Percentiles rank a stretch among this genome's conserved stretches.
These are phyloP conservation scores for Stevia rebaudiana DNA, from an alignment of 140 eudicot genomes.

Conservation along the genomic window DNA sequence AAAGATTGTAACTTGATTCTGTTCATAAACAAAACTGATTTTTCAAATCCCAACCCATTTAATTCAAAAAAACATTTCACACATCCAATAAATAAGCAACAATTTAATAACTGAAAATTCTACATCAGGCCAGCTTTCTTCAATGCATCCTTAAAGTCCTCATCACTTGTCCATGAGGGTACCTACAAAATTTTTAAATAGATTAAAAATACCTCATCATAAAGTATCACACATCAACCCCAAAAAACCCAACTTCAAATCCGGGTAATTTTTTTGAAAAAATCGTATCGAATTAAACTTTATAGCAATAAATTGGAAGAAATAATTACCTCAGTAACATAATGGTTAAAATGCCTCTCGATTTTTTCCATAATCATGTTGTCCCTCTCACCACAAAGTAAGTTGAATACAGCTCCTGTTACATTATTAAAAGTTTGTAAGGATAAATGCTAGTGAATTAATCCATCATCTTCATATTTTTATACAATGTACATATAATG, in stretches of 20 bases:
- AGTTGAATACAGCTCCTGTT: constrained; percentile 46
- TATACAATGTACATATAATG: too few relatives aligned
- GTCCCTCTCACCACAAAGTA: constrained; percentile 59
- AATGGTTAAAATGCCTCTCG: constrained; percentile 58
- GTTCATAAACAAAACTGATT: constrained; percentile 12
- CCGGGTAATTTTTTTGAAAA: not conserved
- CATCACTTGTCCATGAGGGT: constrained; percentile 21
- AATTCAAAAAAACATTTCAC: not conserved
- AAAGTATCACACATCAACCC: not conserved
- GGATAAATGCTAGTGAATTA: constrained; percentile 1
- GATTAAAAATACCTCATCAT: not conserved
- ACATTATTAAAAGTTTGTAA: constrained; percentile 4
- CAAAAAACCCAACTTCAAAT: not conserved
- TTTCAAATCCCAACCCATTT: not conserved
- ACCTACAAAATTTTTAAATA: constrained; percentile 18
- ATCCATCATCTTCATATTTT: not conserved
- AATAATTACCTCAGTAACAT: constrained; percentile 53
- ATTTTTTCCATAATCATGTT: constrained; percentile 63
- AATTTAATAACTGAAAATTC: constrained; percentile 2
- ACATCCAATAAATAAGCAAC: not conserved
- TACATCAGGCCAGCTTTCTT: constrained; percentile 38
- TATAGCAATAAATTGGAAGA: not conserved
- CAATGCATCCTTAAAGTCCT: constrained; percentile 33
- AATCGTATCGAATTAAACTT: not conserved
- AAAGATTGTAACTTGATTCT: not conserved